Base-by-base conservation (phyloP, 352 stramenopile genomes). In the Hyaloperonospora brassicae region DNA sequence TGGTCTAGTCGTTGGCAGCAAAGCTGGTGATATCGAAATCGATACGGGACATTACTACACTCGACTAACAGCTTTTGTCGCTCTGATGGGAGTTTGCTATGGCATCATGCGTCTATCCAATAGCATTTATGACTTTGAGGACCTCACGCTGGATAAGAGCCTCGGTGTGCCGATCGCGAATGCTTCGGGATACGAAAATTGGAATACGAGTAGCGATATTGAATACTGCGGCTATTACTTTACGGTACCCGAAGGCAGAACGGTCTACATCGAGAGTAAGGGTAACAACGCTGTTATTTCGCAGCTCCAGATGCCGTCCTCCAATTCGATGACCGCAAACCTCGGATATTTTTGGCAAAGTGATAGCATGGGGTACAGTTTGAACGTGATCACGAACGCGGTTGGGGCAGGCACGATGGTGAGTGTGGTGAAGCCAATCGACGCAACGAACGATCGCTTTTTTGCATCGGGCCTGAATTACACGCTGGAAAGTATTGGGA, bases 41-140 rank as follows among this genome's bases (percentile, higher is more conserved):
- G 84, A 94, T 49, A 91, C 81, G 1, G 84, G 84, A 2, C 79
- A 92, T 52, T 92, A 93, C 63, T 94, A 94, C 65, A 89, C 78
- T 50, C 71, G 84, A 17, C 40, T 90, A 12, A 89, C 81, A 17
- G 72, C 73, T n/a, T 78, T 87, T 35, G 47, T 79, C 1, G 64
- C 79, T 27, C 62, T 92, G 0, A 72, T 68, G 21, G 51, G 86
- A 8, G 72, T 90, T 22, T 90, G 78, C 35, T 90, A 82, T 47
- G 68, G 65, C 0, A 76, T 93, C 41, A 81, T 92, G 61, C 50
- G 64, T 31, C 58, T 88, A 9, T 85, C 79, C 0, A 68, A 65
- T 31, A 52, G 27, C 13, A 76, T 84, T 12, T 86, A 89, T 55
- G 58, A 86, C 51, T 89, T 87, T 27, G 40, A 89, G 25, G 21